Evolutionary conservation across 1,284 basidiomycete species (phyloP), one percentile per base, ranked within the genome.

Genomic region (Sporisorium sorghi): DNA sequence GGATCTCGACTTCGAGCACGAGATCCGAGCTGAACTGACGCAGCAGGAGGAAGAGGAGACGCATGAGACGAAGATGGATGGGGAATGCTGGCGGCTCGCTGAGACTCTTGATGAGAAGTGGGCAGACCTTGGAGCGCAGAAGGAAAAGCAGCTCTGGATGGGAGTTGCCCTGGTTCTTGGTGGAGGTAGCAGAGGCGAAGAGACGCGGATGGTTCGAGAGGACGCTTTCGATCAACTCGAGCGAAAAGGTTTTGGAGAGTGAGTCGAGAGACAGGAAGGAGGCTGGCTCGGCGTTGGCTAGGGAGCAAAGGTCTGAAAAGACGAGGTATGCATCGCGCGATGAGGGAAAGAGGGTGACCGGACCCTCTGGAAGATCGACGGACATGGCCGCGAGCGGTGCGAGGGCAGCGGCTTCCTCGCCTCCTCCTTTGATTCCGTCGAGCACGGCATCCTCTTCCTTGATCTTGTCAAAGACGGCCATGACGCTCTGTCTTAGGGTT

Each of bases 381-480:
- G 76, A 80, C 71, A 77, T 72, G 32, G 75, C 79, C 2, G 82
- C 79, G 33, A 83, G 43, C 6, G 82, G 82, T 0, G 82, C 80
- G 6, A 72, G 57, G 1, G 78, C 80, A 10, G 82, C 81, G 0
- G 81, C 81, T 23, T 81, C 78, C 50, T 83, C 80, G 14, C 77
- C 78, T 3, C 79, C 76, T 33, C 56, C 74, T n/a, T 73, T 72
- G 59, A 84, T 79, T 11, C 53, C 71, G 48, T 81, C 76, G 15
- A 84, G 76, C 8, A 77, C 78, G 3, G 63, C 69, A 64, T 94
- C 92, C 82, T 95, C 93, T 19, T 90, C 88, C 1, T 91, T 89
- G 81, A 98, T 92, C 81, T 97, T 95, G 86, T 99, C 96, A 52
- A 98, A 93, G 14, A 98, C 91, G 75, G 97, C 93, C 94, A 99